phyloP scores from a whole-genome alignment of 2,329 filamentous ascomycete species.

The Botrytis porri region DNA sequence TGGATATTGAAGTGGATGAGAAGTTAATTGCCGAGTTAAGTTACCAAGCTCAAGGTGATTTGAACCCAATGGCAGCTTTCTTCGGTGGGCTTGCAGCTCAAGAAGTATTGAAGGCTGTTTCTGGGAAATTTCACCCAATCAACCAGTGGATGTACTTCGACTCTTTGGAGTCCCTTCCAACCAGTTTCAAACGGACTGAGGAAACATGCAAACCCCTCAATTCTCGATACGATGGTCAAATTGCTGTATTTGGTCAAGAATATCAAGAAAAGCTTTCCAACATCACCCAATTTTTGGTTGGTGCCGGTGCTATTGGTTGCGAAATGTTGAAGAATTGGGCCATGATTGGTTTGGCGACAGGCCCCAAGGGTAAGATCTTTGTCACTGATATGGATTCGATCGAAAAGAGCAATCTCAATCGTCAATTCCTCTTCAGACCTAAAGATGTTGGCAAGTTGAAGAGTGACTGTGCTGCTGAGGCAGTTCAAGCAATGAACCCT shows the following conservation, averaged over 20 bases:
- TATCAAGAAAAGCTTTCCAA: conserved; percentile 94
- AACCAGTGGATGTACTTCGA: conserved; percentile 97
- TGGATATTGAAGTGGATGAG: conserved; percentile 83
- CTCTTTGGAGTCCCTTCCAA: conserved; percentile 90
- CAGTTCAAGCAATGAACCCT: conserved; percentile 94
- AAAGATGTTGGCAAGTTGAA: conserved; percentile 95
- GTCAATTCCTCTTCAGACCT: conserved; percentile 91
- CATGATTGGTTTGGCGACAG: conserved; percentile 92
- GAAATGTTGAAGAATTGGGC: conserved; percentile 99
- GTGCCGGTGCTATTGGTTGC: conserved; percentile 94
- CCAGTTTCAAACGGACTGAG: conserved; percentile 70
- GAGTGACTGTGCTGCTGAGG: conserved; percentile 87
- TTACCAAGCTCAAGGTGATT: conserved; percentile 88
- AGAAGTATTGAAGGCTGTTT: conserved; percentile 94
- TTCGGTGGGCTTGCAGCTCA: conserved; percentile 93
- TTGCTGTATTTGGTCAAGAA: conserved; percentile 90
- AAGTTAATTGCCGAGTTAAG: conserved; percentile 90
- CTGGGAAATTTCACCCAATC: conserved; percentile 95
- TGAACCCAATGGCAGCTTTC: conserved; percentile 89
- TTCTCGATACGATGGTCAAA: conserved; percentile 92
- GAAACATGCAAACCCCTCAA: conserved; percentile 83
- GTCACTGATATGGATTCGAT: conserved; percentile 99
- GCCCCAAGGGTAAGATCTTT: conserved; percentile 81
- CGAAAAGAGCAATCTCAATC: conserved; percentile 97
- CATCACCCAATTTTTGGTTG: conserved; percentile 88